Evolutionary conservation across 2,329 filamentous ascomycete genomes (phyloP).

Genomic region (Aspergillus cejpii): DNA sequence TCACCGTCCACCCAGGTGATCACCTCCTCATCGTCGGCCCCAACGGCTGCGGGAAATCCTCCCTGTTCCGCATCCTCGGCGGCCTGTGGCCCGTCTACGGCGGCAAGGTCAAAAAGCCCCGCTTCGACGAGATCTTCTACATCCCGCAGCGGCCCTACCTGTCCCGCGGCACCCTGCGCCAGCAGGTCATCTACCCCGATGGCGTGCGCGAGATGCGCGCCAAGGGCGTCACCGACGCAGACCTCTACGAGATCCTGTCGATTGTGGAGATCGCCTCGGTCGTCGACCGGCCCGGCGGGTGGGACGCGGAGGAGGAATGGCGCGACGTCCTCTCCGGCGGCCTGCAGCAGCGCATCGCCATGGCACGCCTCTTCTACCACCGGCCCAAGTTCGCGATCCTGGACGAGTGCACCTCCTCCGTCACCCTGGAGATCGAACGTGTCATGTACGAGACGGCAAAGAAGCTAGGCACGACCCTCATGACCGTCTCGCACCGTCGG

Average conservation of each 20-base stretch:
- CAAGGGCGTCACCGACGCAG: conserved; percentile 72
- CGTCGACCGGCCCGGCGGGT: conserved; percentile 70
- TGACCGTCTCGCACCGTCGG: conserved; percentile 88
- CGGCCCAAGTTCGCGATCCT: conserved; percentile 87
- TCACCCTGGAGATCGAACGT: conserved; percentile 91
- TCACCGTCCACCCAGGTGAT: conserved; percentile 76
- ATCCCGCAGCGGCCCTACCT: conserved; percentile 94
- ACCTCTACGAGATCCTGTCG: conserved; percentile 68
- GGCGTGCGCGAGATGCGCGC: conserved; percentile 77
- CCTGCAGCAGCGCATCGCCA: conserved; percentile 90
- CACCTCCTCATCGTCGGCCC: conserved; percentile 93
- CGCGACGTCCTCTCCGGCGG: conserved; percentile 87
- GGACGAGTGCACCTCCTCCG: conserved; percentile 90
- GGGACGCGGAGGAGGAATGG: conserved; percentile 96
- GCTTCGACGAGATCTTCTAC: conserved; percentile 92
- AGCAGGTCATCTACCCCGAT: conserved; percentile 96
- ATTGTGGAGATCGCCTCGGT: conserved; percentile 78
- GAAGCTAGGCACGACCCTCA: conserved; percentile 80
- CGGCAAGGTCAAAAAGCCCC: conserved; percentile 83
- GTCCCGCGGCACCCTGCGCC: conserved; percentile 80
- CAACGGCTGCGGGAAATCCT: conserved; percentile 95
- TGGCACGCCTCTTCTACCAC: conserved; percentile 94
- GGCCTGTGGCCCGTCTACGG: conserved; percentile 98
- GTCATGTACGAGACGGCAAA: conserved; percentile 98
- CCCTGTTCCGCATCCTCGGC: conserved; percentile 89